Base-by-base conservation (phyloP, 495 filamentous ascomycete genomes). In the Chaetomium cochliodes region DNA sequence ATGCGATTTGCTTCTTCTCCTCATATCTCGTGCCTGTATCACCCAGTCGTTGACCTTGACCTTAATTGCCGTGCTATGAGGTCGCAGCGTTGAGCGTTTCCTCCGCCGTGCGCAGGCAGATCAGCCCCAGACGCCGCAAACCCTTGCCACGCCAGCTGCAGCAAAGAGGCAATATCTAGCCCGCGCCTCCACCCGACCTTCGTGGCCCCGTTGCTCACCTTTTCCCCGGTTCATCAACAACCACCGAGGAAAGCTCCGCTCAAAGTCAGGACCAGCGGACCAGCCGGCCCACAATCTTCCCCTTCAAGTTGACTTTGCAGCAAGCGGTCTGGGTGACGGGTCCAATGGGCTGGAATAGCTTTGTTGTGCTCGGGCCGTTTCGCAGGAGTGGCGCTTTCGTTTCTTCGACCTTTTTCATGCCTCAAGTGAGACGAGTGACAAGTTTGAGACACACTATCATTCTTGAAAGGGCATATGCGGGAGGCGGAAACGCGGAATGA, bases 311-410 rank as follows among this genome's bases (percentile, higher is more conserved):
- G 15, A 20, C 30, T 39, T 22, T 60, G 58, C 58, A 51, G 23
- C 26, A 18, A 51, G 58, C 58, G 44, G 47, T 49, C 58, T 60
- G 58, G 16, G 26, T 30, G 25, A 49, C 30, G 26, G 44, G 28
- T 5, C 26, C 44, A 47, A 49, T 25, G 12, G 25, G 58, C 26
- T 18, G 47, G 26, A 11, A 13, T 1, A 30, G 57, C 20, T 9
- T 23, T 23, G 47, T 4, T 3, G 11, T 49, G 58, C 25, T 60
- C 18, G 42, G 44, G 58, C 58, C 25, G 44, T 44, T n/a, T 8
- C n/a, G 18, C 16, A 44, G 41, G 18, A 20, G 20, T 50, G 46
- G 18, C 18, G 46, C 9, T 50, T 20, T 37, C 33, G 6, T 5
- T 50, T 50, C 46, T 23, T 50, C 20, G 18, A 22, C 16, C 1